Evolutionary conservation across 768 basidiomycete genomes (phyloP).

Genomic region (Myochromella boudieri): DNA sequence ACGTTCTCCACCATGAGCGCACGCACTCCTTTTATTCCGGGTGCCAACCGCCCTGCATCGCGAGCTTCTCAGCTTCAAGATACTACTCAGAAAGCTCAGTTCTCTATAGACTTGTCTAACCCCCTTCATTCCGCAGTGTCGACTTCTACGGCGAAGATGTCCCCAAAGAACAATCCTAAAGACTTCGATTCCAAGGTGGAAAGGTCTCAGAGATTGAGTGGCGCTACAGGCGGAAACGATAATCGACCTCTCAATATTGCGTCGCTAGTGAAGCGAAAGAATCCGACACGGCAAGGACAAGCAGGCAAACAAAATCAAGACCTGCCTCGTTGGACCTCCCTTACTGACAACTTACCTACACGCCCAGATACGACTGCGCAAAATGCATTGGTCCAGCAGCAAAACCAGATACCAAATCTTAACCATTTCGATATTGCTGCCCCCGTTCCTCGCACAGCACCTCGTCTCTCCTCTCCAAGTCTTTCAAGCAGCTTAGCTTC

Average conservation of each 20-base stretch:
- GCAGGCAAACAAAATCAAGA: slow-evolving; percentile 7
- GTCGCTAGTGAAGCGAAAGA: slow-evolving; percentile 13
- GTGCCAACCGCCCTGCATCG: slow-evolving; percentile 12
- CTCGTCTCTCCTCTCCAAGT: slow-evolving; percentile 18
- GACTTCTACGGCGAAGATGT: slow-evolving; percentile 2
- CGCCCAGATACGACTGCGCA: slow-evolving; percentile 27
- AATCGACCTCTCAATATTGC: slow-evolving; percentile 16
- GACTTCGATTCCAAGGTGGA: not conserved
- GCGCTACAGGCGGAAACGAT: not conserved
- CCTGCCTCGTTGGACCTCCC: slow-evolving; percentile 6
- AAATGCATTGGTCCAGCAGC: slow-evolving; percentile 1
- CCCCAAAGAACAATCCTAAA: not conserved
- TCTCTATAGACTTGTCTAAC: slow-evolving; percentile 13
- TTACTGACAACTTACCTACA: slow-evolving; percentile 6
- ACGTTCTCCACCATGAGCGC: slow-evolving; percentile 17
- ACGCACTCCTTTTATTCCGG: slow-evolving; percentile 20
- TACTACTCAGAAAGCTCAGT: not conserved
- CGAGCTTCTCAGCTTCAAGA: slow-evolving; percentile 10
- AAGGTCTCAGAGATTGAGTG: too few species aligned
- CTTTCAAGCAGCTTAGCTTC: slow-evolving; percentile 18
- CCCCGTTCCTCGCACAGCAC: slow-evolving; percentile 24
- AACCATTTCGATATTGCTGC: slow-evolving; percentile 19
- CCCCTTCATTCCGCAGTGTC: slow-evolving; percentile 11
- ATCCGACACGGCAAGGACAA: slow-evolving; percentile 1
- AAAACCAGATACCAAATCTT: not conserved